Evolutionary conservation across 2,329 filamentous ascomycete genomes (phyloP).

Genomic region (Massarina eburnea): DNA sequence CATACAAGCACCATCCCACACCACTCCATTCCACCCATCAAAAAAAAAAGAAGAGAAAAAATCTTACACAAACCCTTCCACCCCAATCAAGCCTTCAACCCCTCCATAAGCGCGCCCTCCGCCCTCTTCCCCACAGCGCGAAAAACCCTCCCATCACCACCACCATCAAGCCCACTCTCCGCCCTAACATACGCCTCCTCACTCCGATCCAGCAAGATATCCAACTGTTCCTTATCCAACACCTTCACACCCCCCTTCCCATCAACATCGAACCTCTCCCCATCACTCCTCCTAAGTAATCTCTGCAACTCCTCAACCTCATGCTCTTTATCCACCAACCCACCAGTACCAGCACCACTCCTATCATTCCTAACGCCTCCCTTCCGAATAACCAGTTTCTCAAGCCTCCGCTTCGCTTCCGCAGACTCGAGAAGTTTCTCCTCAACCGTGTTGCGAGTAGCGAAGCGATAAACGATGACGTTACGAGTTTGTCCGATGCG

Average conservation of each 20-base stretch:
- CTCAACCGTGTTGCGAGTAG: constrained; percentile 90
- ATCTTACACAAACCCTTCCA: too few relatives aligned
- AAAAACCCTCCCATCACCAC: constrained; percentile 61
- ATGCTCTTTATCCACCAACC: constrained; percentile 40
- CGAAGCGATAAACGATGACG: constrained; percentile 90
- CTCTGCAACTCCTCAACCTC: constrained; percentile 52
- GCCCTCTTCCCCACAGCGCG: constrained; percentile 78
- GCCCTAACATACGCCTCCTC: constrained; percentile 70
- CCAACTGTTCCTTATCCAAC: constrained; percentile 73
- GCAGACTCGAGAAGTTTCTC: constrained; percentile 83
- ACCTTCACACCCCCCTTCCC: constrained; percentile 63
- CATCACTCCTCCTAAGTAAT: constrained; percentile 63
- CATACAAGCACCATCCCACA: background rate
- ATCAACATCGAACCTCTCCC: constrained; percentile 61
- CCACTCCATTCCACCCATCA: background rate
- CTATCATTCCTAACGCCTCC: constrained; percentile 65
- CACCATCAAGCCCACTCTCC: constrained; percentile 74
- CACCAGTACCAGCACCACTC: constrained; percentile 52
- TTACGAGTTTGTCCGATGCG: constrained; percentile 91
- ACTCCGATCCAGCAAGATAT: constrained; percentile 75
- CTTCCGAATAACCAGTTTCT: constrained; percentile 95
- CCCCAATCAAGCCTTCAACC: constrained; percentile 46
- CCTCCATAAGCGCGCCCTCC: constrained; percentile 54
- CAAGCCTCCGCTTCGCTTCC: constrained; percentile 85
- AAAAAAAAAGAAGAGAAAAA: background rate